A percentile compares a stretch with the other conserved stretches of the same genome.
These are phyloP conservation scores for Mucor indicus DNA, from an alignment of 371 early-diverging fungal genomes.

Conservation along the genomic window DNA sequence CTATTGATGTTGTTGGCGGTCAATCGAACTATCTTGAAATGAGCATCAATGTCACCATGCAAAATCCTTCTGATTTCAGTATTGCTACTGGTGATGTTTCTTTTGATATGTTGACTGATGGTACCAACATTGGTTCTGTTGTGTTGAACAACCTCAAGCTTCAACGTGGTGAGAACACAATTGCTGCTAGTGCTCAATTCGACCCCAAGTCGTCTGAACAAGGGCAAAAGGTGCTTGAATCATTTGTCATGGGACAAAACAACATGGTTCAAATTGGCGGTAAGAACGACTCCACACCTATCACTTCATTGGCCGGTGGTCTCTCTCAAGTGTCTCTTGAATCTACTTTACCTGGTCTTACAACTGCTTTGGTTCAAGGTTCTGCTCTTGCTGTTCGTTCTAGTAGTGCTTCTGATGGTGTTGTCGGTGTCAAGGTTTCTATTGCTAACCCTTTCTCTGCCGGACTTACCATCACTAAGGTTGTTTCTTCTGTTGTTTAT, in stretches of 20 bases:
- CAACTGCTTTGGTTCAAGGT: constrained; percentile 45
- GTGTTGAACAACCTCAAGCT: constrained; percentile 43
- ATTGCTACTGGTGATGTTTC: constrained; percentile 55
- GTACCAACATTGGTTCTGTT: constrained; percentile 46
- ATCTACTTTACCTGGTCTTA: constrained; percentile 53
- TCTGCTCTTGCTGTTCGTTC: constrained; percentile 45
- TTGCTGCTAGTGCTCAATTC: constrained; percentile 45
- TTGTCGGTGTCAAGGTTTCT: constrained; percentile 50
- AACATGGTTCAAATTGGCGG: constrained; percentile 49
- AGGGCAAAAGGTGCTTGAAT: constrained; percentile 50
- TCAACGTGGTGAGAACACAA: constrained; percentile 47
- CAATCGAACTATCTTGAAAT: constrained; percentile 43
- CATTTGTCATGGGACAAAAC: constrained; percentile 55
- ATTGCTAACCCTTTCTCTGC: constrained; percentile 59
- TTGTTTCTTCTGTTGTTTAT: constrained; percentile 47
- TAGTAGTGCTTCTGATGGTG: constrained; percentile 36
- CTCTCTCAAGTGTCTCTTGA: constrained; percentile 43
- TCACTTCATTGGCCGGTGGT: constrained; percentile 45
- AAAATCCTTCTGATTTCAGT: constrained; percentile 57
- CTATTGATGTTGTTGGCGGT: constrained; percentile 61
- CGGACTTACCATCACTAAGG: constrained; percentile 46
- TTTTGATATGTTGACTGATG: constrained; percentile 44
- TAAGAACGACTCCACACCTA: constrained; percentile 38
- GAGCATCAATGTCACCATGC: constrained; percentile 52
- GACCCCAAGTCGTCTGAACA: constrained; percentile 46